A percentile compares a stretch with the other conserved stretches of the same genome.
phyloP scores from a whole-genome alignment of 257 asterid species.

The Ilex aquifolium region DNA sequence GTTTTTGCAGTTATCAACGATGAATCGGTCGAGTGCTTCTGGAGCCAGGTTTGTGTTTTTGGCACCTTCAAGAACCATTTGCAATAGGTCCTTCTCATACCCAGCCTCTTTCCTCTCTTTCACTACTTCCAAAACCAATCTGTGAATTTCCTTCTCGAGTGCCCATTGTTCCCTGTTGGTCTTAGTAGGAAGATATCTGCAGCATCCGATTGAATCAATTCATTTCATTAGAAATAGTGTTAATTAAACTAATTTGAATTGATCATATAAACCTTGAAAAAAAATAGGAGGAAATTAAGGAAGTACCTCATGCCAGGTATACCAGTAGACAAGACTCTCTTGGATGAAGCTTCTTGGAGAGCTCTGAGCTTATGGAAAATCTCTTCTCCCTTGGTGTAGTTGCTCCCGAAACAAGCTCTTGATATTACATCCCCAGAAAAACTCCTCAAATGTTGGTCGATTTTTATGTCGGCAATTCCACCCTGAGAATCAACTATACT shows the following conservation, averaged over 20 bases:
- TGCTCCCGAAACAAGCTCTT: conserved; percentile 48
- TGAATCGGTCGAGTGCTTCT: conserved; percentile 26
- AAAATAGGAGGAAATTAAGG: no score
- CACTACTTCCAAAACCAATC: conserved; percentile 33
- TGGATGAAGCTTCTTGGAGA: conserved; percentile 26
- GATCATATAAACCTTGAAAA: no score
- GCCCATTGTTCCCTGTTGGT: conserved; percentile 41
- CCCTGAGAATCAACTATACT: conserved; percentile 14
- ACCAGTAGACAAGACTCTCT: conserved; percentile 24
- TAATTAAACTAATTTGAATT: no score
- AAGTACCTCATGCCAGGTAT: conserved; percentile 39
- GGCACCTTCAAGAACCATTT: conserved; percentile 31
- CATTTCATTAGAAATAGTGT: no score
- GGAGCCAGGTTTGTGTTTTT: conserved; percentile 12
- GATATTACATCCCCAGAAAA: conserved; percentile 47
- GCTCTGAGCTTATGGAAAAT: conserved; percentile 26
- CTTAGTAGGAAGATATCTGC: conserved; percentile 46
- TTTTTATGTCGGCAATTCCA: conserved; percentile 21
- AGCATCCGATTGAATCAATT: no score
- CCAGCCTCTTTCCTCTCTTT: conserved; percentile 31
- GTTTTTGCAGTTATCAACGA: conserved; percentile 48
- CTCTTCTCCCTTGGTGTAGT: conserved; percentile 34
- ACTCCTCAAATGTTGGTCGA: conserved; percentile 27
- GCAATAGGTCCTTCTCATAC: conserved; percentile 38
- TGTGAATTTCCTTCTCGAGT: conserved; percentile 39